Base-by-base conservation (phyloP, 2,329 filamentous ascomycete species). In the Coniochaeta sp. region DNA sequence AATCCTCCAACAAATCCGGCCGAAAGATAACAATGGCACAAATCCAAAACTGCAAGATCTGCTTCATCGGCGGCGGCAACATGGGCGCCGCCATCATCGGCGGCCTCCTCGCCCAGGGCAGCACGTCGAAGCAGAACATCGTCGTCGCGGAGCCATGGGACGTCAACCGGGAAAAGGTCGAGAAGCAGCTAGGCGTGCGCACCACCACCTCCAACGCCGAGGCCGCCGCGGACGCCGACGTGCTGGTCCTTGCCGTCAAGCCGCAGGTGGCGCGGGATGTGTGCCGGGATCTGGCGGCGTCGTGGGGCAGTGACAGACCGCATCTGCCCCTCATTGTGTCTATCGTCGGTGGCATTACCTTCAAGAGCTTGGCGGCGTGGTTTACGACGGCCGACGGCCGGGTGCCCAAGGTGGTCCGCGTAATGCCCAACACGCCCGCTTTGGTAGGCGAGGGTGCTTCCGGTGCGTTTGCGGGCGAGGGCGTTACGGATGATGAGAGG, bases 391-490 rank as follows among this genome's bases (percentile, higher is more conserved):
- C 69, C 1, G 72, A 71, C 36, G 76, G 73, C 3, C 69, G 69
- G 24, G 66, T 72, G 1, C 76, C 78, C 0, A 77, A 76, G 54
- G 72, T 79, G 17, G 76, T 81, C n/a, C 74, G 79, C 22, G 78
- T 81, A 61, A 81, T 81, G 79, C 79, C 79, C 59, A 81, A 81
- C 69, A 81, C 79, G 6, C 79, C 79, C 1, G 79, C 79, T 7
- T 68, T 81, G 34, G 74, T 81, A 11, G 77, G 79, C 26, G 79
- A 81, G 70, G 79, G 79, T 33, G 79, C 79, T 1, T 79, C 77
- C 2, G 79, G 78, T 2, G 67, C 80, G 11, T 81, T 73, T 60
- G 79, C 79, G 6, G 73, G 72, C 33, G 66, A 68, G 7, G 76
- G 76, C 36, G 77, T 81, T 7, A 73, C 74, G 0, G 67, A 69